Percentiles rank a stretch among this genome's conserved stretches.
Evolutionary conservation across 257 asterid genomes (phyloP).

Genomic region (Plantago major): DNA sequence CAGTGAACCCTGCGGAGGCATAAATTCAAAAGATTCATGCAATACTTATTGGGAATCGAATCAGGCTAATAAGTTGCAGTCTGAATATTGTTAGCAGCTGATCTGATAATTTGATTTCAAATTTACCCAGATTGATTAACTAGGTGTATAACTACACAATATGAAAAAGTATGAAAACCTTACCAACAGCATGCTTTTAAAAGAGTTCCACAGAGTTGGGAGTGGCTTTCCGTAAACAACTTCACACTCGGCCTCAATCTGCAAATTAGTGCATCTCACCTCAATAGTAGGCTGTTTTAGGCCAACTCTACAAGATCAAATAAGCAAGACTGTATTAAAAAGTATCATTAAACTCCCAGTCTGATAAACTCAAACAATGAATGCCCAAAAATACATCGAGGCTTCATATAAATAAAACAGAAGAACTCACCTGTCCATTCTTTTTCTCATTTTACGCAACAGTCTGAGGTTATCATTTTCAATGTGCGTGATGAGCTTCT

Average conservation of each 20-base stretch:
- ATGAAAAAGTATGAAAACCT: not conserved
- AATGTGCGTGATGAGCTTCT: conserved; percentile 38
- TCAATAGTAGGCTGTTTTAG: conserved; percentile 54
- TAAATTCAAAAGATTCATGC: no score
- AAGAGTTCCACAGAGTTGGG: conserved; percentile 69
- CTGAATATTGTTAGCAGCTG: no score
- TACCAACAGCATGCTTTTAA: conserved; percentile 48
- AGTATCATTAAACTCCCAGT: conserved; percentile 1
- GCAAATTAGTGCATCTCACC: conserved; percentile 45
- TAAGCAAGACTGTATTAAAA: not conserved
- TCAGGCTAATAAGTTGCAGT: no score
- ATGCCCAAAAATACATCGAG: not conserved
- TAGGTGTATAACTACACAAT: not conserved
- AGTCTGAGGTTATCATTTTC: conserved; percentile 44
- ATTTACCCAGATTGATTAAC: not conserved
- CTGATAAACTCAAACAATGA: not conserved
- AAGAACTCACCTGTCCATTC: conserved; percentile 34
- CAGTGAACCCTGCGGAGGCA: not conserved
- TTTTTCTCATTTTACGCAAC: conserved; percentile 39
- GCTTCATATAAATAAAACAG: not conserved
- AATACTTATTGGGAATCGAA: no score
- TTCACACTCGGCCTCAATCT: conserved; percentile 57
- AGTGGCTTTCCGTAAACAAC: conserved; percentile 70
- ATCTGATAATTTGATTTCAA: not conserved
- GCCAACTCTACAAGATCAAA: conserved; percentile 46